Evolutionary conservation across 2,329 filamentous ascomycete species (phyloP).

Genomic region (Exophiala xenobiotica): DNA sequence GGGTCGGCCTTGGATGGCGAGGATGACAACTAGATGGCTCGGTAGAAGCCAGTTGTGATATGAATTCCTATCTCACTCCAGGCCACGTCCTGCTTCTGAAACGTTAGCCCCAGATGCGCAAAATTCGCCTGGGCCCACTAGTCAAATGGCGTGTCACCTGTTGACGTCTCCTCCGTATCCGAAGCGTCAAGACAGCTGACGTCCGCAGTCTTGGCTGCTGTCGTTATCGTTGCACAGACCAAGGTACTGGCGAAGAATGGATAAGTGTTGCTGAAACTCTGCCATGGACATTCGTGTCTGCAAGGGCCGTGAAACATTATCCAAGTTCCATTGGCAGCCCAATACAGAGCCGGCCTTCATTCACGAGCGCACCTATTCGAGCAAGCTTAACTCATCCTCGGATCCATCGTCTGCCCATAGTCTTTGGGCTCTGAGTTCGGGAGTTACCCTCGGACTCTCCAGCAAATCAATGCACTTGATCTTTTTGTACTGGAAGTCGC

Average conservation of each 20-base stretch:
- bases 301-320: slow-evolving; percentile 10
- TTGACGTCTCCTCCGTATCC: not conserved
- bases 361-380: not conserved
- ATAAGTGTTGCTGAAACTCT: too few species aligned
- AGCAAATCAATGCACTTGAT: not conserved
- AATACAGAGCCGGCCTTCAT: slow-evolving; percentile 2
- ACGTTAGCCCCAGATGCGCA: too few species aligned
- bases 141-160: too few species aligned
- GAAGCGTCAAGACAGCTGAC: not conserved
- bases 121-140: too few species aligned
- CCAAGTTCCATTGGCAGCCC: not conserved
- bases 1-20: too few species aligned
- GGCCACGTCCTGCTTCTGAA: too few species aligned
- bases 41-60: too few species aligned
- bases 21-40: too few species aligned
- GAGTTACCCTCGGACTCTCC: not conserved
- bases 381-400: slow-evolving; percentile 21
- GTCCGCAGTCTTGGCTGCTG: not conserved
- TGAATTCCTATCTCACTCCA: too few species aligned
- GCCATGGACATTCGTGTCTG: slow-evolving; percentile 1
- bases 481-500: slow-evolving; percentile 16
- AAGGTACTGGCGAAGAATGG: not conserved
- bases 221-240: too few species aligned
- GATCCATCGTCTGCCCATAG: slow-evolving; percentile 8
- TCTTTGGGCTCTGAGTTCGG: too few species aligned